These are phyloP conservation scores for Diaporthe batatas DNA, from an alignment of 2,329 filamentous ascomycete species.

Conservation along the genomic window DNA sequence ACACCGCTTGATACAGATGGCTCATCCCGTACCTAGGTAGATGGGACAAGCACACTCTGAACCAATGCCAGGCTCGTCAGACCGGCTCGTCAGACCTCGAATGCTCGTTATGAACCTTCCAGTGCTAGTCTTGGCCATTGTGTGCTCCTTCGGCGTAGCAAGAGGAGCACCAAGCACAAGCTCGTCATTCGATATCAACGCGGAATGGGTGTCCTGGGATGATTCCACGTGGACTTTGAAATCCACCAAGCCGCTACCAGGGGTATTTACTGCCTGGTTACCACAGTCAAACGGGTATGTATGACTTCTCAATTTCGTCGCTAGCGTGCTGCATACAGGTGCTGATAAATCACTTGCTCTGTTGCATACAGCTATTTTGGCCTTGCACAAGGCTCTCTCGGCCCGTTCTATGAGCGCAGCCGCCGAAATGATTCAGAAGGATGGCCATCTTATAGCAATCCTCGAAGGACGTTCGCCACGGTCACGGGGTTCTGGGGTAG, in stretches of 20 bases:
- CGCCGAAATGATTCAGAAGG: constrained; percentile 40
- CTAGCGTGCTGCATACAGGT: constrained; percentile 1
- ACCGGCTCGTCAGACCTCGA: neutral
- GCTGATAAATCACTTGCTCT: constrained; percentile 17
- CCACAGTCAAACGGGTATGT: constrained; percentile 41
- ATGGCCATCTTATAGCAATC: constrained; percentile 38
- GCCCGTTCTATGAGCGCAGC: constrained; percentile 39
- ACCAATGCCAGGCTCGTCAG: neutral
- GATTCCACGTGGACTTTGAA: constrained; percentile 40
- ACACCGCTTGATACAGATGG: constrained; percentile 8
- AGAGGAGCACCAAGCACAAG: constrained; percentile 27
- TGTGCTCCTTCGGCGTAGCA: constrained; percentile 25
- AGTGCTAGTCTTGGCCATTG: constrained; percentile 9
- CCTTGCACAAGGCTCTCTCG: constrained; percentile 39
- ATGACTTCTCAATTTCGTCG: constrained; percentile 8
- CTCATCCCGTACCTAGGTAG: constrained; percentile 2
- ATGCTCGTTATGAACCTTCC: constrained; percentile 22
- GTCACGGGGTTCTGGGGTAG: constrained; percentile 41
- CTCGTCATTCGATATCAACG: constrained; percentile 37
- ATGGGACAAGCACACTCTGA: constrained; percentile 1
- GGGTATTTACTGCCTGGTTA: constrained; percentile 39
- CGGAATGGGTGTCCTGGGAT: constrained; percentile 41
- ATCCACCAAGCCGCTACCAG: constrained; percentile 40
- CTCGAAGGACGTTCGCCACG: constrained; percentile 40
- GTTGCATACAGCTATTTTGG: constrained; percentile 38